Evolutionary conservation across 495 filamentous ascomycete genomes (phyloP).

Genomic region (Clavariopsis aquatica): DNA sequence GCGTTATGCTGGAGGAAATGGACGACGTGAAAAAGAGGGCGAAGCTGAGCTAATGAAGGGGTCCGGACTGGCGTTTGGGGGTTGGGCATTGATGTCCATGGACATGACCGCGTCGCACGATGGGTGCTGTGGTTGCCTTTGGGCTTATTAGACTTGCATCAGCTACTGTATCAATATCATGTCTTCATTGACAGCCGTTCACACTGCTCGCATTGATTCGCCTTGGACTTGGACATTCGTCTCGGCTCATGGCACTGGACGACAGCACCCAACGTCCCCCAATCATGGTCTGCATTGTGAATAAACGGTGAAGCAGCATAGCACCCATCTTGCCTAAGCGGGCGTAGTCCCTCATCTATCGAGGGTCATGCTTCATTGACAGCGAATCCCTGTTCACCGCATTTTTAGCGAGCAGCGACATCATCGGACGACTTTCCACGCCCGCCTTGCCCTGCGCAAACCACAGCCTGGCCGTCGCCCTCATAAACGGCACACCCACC

Average conservation of each 20-base stretch:
- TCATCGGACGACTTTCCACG: neutral
- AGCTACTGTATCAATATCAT: neutral
- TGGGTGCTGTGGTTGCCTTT: no score
- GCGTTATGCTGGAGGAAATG: constrained; percentile 73
- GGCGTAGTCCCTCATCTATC: neutral
- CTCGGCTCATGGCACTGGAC: no score
- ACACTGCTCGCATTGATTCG: neutral
- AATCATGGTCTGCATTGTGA: neutral
- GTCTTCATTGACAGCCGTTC: neutral
- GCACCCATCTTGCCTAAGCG: neutral
- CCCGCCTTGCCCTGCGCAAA: neutral
- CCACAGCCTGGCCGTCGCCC: neutral
- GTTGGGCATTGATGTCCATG: neutral
- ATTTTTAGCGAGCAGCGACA: constrained; percentile 25
- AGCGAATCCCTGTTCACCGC: constrained; percentile 34
- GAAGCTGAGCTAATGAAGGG: neutral
- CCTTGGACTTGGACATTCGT: no score
- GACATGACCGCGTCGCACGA: neutral
- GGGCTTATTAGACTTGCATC: neutral
- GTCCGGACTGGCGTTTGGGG: neutral
- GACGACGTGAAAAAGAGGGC: constrained; percentile 57
- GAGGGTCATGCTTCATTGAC: neutral
- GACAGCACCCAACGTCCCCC: neutral
- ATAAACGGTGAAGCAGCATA: constrained; percentile 1
- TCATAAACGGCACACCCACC: neutral